Evolutionary conservation across 192 early-diverging fungal genomes (phyloP).

Genomic region (Chytriomyces confervae): DNA sequence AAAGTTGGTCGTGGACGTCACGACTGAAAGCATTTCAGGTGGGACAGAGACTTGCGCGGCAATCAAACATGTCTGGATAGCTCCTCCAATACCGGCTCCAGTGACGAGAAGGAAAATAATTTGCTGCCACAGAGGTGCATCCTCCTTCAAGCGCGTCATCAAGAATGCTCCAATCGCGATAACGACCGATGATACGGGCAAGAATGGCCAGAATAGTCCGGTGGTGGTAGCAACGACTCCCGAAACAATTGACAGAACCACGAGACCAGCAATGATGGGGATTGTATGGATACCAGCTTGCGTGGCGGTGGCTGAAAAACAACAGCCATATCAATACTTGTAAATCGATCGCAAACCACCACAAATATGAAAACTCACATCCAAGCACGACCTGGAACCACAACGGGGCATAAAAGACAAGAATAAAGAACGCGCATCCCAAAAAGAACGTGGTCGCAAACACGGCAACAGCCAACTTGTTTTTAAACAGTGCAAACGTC

Average conservation of each 20-base stretch:
- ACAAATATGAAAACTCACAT: slow-evolving; percentile 1
- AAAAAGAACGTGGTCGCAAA: slow-evolving; percentile 41
- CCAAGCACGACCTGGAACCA: slow-evolving; percentile 85
- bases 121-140: slow-evolving; percentile 57
- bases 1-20: slow-evolving; percentile 60
- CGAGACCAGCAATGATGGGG: slow-evolving; percentile 65
- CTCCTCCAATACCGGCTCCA: slow-evolving; percentile 72
- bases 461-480: slow-evolving; percentile 39
- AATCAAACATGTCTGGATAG: slow-evolving; percentile 73
- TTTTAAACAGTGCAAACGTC: slow-evolving; percentile 59
- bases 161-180: slow-evolving; percentile 59
- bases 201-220: slow-evolving; percentile 63
- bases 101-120: slow-evolving; percentile 67
- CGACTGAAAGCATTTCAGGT: slow-evolving; percentile 67
- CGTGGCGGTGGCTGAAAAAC: slow-evolving; percentile 61
- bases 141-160: slow-evolving; percentile 60
- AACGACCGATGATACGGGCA: slow-evolving; percentile 58
- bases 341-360: background rate
- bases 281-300: slow-evolving; percentile 72
- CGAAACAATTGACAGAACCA: slow-evolving; percentile 62
- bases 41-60: slow-evolving; percentile 71
- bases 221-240: slow-evolving; percentile 66
- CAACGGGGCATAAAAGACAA: slow-evolving; percentile 39
- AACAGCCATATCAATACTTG: background rate
- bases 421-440: slow-evolving; percentile 46